Evolutionary conservation across 2,329 filamentous ascomycete genomes (phyloP).

Genomic region (Colletotrichum neosansevieriae): DNA sequence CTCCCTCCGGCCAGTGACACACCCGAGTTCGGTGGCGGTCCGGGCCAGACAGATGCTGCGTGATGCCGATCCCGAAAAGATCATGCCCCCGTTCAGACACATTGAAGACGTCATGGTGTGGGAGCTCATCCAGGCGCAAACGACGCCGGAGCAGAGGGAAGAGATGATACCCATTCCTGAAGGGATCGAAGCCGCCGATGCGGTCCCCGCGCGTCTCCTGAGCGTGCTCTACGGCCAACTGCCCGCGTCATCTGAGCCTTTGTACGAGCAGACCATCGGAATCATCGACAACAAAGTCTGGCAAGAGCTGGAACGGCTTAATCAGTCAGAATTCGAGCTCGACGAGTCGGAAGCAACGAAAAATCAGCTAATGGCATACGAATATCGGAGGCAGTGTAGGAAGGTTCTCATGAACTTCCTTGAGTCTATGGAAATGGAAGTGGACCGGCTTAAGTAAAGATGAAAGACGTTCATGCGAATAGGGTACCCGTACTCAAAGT

Average conservation of each 20-base stretch:
- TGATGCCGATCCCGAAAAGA: slow-evolving; percentile 42
- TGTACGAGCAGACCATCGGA: slow-evolving; percentile 51
- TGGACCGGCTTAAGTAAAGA: too few relatives aligned
- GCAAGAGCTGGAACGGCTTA: slow-evolving; percentile 58
- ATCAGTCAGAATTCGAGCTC: slow-evolving; percentile 59
- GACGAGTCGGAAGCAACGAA: slow-evolving; percentile 56
- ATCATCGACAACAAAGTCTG: slow-evolving; percentile 59
- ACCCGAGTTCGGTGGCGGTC: slow-evolving; percentile 62
- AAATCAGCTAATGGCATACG: slow-evolving; percentile 61
- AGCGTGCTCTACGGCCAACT: slow-evolving; percentile 50
- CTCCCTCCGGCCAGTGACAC: slow-evolving; percentile 61
- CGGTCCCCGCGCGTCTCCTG: slow-evolving; percentile 43
- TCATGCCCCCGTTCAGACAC: slow-evolving; percentile 59
- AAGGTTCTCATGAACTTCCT: slow-evolving; percentile 61
- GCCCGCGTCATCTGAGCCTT: slow-evolving; percentile 43
- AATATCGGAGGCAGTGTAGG: slow-evolving; percentile 63
- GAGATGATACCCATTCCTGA: slow-evolving; percentile 45
- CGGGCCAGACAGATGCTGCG: slow-evolving; percentile 53
- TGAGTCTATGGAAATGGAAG: slow-evolving; percentile 49
- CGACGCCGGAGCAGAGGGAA: slow-evolving; percentile 48
- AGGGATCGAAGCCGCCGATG: slow-evolving; percentile 37
- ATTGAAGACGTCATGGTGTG: slow-evolving; percentile 66
- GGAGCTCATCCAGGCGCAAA: slow-evolving; percentile 59
- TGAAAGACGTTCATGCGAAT: too few relatives aligned
- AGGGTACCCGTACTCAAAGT: too few relatives aligned